phyloP scores from a whole-genome alignment of 2,329 filamentous ascomycete species.

The Penicillium sp. region DNA sequence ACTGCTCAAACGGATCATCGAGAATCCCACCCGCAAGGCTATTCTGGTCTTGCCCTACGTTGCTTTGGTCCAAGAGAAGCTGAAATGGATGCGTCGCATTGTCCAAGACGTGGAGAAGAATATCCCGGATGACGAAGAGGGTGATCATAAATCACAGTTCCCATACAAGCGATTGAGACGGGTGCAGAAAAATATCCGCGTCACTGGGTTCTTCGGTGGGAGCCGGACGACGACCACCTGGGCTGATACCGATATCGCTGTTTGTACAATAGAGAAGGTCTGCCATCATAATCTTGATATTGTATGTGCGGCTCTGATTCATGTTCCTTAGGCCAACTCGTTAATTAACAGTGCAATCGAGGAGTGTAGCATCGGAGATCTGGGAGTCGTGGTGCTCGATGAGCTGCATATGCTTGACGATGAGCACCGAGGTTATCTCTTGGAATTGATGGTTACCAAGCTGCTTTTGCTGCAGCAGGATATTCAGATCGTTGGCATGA shows the following conservation, averaged over 20 bases:
- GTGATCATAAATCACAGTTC: conserved; percentile 34
- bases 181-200: conserved; percentile 59
- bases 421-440: conserved; percentile 69
- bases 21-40: conserved; percentile 63
- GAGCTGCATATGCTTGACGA: conserved; percentile 83
- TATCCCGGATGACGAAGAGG: conserved; percentile 31
- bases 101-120: conserved; percentile 58
- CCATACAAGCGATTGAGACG: conserved; percentile 55
- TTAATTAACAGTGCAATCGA: conserved; percentile 72
- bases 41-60: conserved; percentile 74
- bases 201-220: conserved; percentile 73
- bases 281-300: conserved; percentile 20
- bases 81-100: conserved; percentile 68
- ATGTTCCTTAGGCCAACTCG: conserved; percentile 61
- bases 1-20: conserved; percentile 69
- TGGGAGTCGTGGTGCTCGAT: conserved; percentile 69
- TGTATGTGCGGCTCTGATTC: conserved; percentile 1
- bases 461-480: conserved; percentile 65
- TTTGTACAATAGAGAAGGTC: conserved; percentile 76
- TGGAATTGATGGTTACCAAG: conserved; percentile 73
- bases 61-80: conserved; percentile 75
- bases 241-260: conserved; percentile 72
- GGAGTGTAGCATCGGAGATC: conserved; percentile 62
- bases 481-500: conserved; percentile 75
- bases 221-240: conserved; percentile 66